phyloP scores from a whole-genome alignment of 345 rosid genomes.

The Eucalyptus rudis region DNA sequence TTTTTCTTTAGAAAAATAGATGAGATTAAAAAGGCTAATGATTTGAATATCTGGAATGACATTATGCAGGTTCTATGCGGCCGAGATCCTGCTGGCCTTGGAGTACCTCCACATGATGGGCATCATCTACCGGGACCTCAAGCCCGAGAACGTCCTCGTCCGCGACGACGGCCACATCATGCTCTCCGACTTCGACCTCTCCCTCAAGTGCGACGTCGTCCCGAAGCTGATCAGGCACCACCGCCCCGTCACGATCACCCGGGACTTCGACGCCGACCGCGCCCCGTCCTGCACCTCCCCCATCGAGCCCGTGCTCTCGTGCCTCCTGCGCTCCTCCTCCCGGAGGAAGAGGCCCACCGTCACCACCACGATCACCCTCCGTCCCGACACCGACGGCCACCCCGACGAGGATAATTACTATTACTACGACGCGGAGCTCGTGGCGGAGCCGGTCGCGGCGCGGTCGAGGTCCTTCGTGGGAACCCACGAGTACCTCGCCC shows the following conservation, averaged over 20 bases:
- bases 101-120: slow-evolving; percentile 86
- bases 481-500: slow-evolving; percentile 93
- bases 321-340: slow-evolving; percentile 32
- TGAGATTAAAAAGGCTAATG: background rate
- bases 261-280: slow-evolving; percentile 20
- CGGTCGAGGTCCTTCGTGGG: slow-evolving; percentile 84
- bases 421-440: slow-evolving; percentile 27
- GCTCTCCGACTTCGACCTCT: slow-evolving; percentile 75
- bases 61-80: slow-evolving; percentile 52
- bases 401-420: background rate
- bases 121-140: slow-evolving; percentile 56
- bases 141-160: slow-evolving; percentile 63
- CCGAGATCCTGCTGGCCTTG: slow-evolving; percentile 49
- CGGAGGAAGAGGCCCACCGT: slow-evolving; percentile 15
- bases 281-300: slow-evolving; percentile 50
- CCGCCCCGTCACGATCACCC: background rate
- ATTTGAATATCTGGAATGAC: background rate
- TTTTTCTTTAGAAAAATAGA: background rate
- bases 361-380: slow-evolving; percentile 6
- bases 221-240: slow-evolving; percentile 31
- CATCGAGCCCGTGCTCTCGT: slow-evolving; percentile 56
- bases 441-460: slow-evolving; percentile 71
- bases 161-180: slow-evolving; percentile 68
- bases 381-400: background rate
- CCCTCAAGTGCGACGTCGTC: slow-evolving; percentile 81